A percentile compares a stretch with the other conserved stretches of the same genome.
phyloP scores from a whole-genome alignment of 2,329 filamentous ascomycete genomes.

The Talaromyces atroroseus region DNA sequence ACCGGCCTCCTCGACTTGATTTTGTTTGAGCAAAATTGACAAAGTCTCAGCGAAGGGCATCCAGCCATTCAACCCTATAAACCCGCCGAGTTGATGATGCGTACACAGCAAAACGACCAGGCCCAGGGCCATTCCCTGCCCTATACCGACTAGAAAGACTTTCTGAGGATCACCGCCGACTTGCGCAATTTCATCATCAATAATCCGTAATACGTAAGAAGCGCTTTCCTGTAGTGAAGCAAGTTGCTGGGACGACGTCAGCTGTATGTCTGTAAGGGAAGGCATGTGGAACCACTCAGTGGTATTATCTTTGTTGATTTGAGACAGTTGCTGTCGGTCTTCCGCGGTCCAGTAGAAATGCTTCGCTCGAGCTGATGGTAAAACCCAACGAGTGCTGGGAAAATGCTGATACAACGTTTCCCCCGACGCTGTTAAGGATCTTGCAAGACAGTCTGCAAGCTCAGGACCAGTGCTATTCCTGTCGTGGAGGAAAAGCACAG shows the following conservation, averaged over 20 bases:
- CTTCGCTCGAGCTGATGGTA: constrained; percentile 12
- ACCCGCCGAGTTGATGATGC: constrained; percentile 11
- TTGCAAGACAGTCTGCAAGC: constrained; percentile 10
- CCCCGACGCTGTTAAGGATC: neutral
- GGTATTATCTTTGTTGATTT: constrained; percentile 4
- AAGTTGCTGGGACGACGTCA: constrained; percentile 9
- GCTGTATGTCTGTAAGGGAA: constrained; percentile 8
- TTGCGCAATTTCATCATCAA: constrained; percentile 15
- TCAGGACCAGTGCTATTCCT: constrained; percentile 13
- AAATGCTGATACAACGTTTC: constrained; percentile 13
- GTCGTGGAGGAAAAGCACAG: constrained; percentile 15
- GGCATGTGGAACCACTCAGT: constrained; percentile 13
- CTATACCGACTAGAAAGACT: constrained; percentile 15
- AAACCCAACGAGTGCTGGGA: constrained; percentile 14
- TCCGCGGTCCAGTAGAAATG: constrained; percentile 11
- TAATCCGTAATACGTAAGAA: constrained; percentile 11
- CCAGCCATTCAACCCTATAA: constrained; percentile 15
- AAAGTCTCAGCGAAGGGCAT: constrained; percentile 13
- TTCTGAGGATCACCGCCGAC: constrained; percentile 8
- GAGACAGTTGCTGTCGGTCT: neutral
- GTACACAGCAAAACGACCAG: constrained; percentile 14
- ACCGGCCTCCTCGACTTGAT: constrained; percentile 7
- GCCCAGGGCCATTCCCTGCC: constrained; percentile 15
- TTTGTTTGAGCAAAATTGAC: constrained; percentile 1
- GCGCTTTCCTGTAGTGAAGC: constrained; percentile 14